A percentile compares a stretch with the other conserved stretches of the same genome.
phyloP scores from a whole-genome alignment of 192 early-diverging fungal genomes.

The Mortierella claussenii region DNA sequence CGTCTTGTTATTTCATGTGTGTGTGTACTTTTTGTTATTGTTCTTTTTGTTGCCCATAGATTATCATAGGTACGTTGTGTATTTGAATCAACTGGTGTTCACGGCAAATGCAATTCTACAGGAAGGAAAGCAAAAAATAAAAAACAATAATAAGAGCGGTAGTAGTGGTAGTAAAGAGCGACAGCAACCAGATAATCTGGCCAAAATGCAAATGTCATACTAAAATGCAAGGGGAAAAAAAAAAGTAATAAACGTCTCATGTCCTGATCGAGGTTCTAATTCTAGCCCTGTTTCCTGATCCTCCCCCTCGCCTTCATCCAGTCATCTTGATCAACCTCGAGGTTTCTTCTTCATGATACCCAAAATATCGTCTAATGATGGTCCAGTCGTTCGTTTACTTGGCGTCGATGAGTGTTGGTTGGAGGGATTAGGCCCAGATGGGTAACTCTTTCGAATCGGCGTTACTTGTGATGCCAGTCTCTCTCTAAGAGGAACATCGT shows the following conservation, averaged over 20 bases:
- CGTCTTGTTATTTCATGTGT: too few species aligned
- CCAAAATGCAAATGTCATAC: too few species aligned
- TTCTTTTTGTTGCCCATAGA: too few species aligned
- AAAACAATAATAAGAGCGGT: too few species aligned
- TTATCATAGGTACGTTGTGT: too few species aligned
- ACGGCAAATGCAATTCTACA: too few species aligned
- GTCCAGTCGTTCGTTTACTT: slow-evolving; percentile 10
- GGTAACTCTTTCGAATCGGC: slow-evolving; percentile 35
- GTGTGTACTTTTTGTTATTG: too few species aligned
- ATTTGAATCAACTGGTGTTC: too few species aligned
- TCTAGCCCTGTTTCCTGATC: background rate
- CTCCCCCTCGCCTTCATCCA: background rate
- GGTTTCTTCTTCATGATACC: slow-evolving; percentile 22
- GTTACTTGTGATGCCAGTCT: slow-evolving; percentile 32
- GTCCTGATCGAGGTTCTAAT: background rate
- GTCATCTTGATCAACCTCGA: background rate
- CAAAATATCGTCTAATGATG: slow-evolving; percentile 31
- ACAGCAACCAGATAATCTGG: too few species aligned
- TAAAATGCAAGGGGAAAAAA: background rate
- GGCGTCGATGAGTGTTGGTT: background rate
- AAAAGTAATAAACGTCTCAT: background rate
- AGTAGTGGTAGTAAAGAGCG: too few species aligned
- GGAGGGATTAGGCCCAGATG: slow-evolving; percentile 2
- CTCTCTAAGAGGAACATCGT: slow-evolving; percentile 29
- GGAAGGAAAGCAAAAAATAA: too few species aligned